Base-by-base conservation (phyloP, 768 basidiomycete genomes). In the Clathrus columnatus region DNA sequence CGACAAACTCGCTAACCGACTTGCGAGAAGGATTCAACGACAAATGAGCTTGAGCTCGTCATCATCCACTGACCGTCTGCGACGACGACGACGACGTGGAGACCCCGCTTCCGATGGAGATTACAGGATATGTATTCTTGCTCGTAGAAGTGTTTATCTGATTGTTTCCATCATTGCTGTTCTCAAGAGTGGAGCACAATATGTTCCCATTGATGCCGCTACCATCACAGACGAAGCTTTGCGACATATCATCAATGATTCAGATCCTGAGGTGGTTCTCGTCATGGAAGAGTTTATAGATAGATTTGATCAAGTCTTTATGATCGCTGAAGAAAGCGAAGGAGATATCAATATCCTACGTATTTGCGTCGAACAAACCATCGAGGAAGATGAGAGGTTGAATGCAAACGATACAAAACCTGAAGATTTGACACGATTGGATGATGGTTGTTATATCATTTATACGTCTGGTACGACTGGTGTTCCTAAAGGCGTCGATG, bases 401-500 rank as follows among this genome's bases (percentile, higher is more conserved):
- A 21, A 48, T 23, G 57, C 57, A 10, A 61, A 60, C 41, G 17
- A 17, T 23, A 29, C 48, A 17, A 54, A 53, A 43, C 36, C 56
- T 24, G 42, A 56, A 48, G 56, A 57, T 49, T 18, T 58, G 50
- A 48, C 30, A n/a, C 42, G 36, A 28, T n/a, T 50, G 23, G 47
- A 47, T 11, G 61, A 63, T 48, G 62, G 61, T 7, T 45, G 54
- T 17, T 63, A 63, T 57, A 59, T 61, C 20, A 63, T 63, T 26
- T 63, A 63, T 55, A 63, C 62, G 18, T 62, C 61, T 5, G 62
- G 62, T 47, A 63, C 62, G 7, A 63, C 62, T 5, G 62, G 62
- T 8, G 43, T 54, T 26, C 62, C 62, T 16, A 63, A 63, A 41
- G 62, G 62, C 17, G 62, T 63, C 27, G 61, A 61, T 29, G 62